Conservation (phyloP, 2,329 filamentous ascomycete genomes). For the Aspergillus quadrilineatus region DNA sequence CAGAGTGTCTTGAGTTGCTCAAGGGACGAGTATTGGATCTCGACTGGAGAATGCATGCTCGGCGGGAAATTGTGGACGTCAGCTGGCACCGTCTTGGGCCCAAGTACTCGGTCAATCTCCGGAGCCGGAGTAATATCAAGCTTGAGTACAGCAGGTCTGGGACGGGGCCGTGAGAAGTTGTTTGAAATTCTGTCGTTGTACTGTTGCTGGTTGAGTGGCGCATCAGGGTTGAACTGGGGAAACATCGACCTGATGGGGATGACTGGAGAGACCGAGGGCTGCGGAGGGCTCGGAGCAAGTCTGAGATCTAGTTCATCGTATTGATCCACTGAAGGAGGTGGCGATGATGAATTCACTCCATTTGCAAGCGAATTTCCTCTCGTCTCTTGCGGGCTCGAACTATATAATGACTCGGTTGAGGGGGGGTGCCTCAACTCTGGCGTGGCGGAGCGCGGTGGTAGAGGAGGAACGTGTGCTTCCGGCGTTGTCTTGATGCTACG, state of each 20-base stretch:
- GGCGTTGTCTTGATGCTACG: constrained; percentile 29
- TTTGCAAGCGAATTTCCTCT: not conserved
- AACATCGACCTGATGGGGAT: constrained; percentile 48
- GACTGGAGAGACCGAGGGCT: constrained; percentile 28
- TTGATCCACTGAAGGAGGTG: not conserved
- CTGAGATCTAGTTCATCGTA: not conserved
- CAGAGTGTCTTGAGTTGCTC: constrained; percentile 44
- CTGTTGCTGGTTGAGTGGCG: constrained; percentile 37
- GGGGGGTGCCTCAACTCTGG: constrained; percentile 16
- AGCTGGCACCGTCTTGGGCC: constrained; percentile 44
- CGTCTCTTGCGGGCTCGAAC: constrained; percentile 7
- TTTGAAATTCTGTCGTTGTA: constrained; percentile 33
- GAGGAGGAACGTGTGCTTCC: constrained; percentile 19
- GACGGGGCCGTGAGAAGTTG: constrained; percentile 17
- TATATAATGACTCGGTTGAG: constrained; percentile 19
- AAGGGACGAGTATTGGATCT: constrained; percentile 38
- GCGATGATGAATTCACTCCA: not conserved
- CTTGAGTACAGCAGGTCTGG: constrained; percentile 23
- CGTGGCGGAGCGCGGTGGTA: constrained; percentile 18
- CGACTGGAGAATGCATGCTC: constrained; percentile 35
- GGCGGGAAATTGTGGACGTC: constrained; percentile 44
- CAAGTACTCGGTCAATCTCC: constrained; percentile 37
- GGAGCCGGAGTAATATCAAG: constrained; percentile 34
- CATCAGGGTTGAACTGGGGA: constrained; percentile 43
- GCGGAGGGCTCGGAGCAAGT: not conserved